Evolutionary conservation across 441 rosid genomes (phyloP).

Genomic region (Bocquillonia castaneifolia): DNA sequence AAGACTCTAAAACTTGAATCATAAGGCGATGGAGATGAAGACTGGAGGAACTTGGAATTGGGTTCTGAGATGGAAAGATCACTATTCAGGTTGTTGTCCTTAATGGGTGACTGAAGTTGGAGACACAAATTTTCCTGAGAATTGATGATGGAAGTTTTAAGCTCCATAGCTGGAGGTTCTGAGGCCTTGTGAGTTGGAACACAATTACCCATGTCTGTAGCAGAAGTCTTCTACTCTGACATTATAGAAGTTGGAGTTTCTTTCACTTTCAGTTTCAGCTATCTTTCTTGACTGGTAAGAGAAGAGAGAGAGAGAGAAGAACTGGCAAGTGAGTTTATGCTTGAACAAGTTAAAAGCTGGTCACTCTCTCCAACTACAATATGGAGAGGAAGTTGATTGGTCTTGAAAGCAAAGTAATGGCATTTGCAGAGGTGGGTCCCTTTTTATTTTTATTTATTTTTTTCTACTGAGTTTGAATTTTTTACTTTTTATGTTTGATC

Average conservation of each 20-base stretch:
- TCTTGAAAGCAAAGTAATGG: constrained; percentile 58
- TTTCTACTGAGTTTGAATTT: no score
- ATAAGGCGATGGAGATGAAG: constrained; percentile 14
- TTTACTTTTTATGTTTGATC: no score
- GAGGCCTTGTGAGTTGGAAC: constrained; percentile 24
- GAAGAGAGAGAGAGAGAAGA: constrained; percentile 14
- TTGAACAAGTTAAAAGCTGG: constrained; percentile 23
- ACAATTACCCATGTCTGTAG: constrained; percentile 43
- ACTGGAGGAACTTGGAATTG: constrained; percentile 21
- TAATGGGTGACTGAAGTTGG: constrained; percentile 28
- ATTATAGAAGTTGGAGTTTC: constrained; percentile 6
- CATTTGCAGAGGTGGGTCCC: constrained; percentile 38
- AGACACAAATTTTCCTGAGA: constrained; percentile 11
- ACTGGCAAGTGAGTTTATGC: constrained; percentile 24
- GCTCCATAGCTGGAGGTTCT: constrained; percentile 27
- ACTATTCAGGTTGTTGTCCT: constrained; percentile 20
- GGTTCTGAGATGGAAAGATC: constrained; percentile 20
- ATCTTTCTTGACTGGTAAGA: constrained; percentile 12
- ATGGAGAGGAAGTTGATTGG: constrained; percentile 34
- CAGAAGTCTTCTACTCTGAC: constrained; percentile 4
- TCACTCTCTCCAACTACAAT: constrained; percentile 31
- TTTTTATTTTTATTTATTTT: not conserved
- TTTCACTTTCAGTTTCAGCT: no score
- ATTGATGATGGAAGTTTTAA: constrained; percentile 10
- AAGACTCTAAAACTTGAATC: constrained; percentile 21